Percentiles rank a stretch among this genome's conserved stretches.
Conservation (phyloP, 1,139 yeast species). For the Pichia terricola region DNA sequence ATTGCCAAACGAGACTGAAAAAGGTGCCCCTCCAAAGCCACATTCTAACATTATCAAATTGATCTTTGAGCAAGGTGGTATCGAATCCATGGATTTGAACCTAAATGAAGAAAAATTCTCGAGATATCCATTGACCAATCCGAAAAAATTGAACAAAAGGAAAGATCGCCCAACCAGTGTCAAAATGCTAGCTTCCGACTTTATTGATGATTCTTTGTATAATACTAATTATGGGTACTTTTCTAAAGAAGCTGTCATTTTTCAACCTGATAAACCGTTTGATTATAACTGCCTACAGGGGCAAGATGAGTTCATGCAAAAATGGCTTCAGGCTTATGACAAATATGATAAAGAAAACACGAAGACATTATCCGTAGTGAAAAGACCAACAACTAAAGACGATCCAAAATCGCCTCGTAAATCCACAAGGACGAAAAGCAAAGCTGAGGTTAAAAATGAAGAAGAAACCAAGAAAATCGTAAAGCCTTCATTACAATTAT, state of each 20-base stretch:
- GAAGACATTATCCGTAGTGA: constrained; percentile 9
- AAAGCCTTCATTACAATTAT: constrained; percentile 51
- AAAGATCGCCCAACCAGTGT: constrained; percentile 46
- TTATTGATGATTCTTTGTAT: constrained; percentile 77
- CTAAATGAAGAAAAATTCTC: constrained; percentile 26
- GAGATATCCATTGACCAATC: constrained; percentile 37
- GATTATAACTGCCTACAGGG: constrained; percentile 50
- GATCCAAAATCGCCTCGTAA: not conserved
- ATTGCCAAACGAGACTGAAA: constrained; percentile 23
- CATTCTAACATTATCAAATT: constrained; percentile 19
- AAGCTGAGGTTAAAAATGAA: constrained; percentile 4
- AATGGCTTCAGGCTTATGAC: constrained; percentile 60
- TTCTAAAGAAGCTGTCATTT: constrained; percentile 68
- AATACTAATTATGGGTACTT: constrained; percentile 80
- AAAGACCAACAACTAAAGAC: constrained; percentile 1
- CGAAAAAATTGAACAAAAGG: constrained; percentile 37
- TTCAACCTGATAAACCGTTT: constrained; percentile 53
- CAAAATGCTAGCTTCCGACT: constrained; percentile 67
- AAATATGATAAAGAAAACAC: constrained; percentile 36
- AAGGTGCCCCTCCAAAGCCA: constrained; percentile 11
- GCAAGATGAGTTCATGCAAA: constrained; percentile 60
- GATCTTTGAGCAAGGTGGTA: constrained; percentile 25
- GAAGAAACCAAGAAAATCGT: constrained; percentile 14
- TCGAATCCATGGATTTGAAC: constrained; percentile 23
- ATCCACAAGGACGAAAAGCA: constrained; percentile 1